Evolutionary conservation across 2,329 filamentous ascomycete genomes (phyloP), one percentile per base, ranked within the genome.

Genomic region (Aspergillus thermomutatus): DNA sequence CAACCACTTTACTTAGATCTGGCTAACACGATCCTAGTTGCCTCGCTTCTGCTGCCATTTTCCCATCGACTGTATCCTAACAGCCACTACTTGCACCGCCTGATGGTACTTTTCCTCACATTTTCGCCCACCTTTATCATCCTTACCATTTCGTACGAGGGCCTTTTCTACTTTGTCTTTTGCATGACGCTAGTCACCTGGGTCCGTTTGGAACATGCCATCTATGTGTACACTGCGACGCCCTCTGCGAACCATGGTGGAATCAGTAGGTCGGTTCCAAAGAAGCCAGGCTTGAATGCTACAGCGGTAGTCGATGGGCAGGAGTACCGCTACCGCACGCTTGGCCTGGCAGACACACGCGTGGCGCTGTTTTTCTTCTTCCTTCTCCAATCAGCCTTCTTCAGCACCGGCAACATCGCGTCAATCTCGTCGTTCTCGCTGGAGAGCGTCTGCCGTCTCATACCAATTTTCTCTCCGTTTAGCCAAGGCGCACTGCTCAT

Each of bases 61-160:
- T 80, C 89, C n/a, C 90, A 97, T 72, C 84, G 87, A 23, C 68
- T 95, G 1, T 87, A 90, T 62, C 88, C 91, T 1, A 94, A 91
- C 71, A 88, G 82, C 64, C 87, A 97, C 75, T 97, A 97, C 73
- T 84, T 97, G 64, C 92, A 97, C 72, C 87, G 92, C 25, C 80
- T 99, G 3, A 83, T 92, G 63, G 85, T 96, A 65, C 87, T 97
- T 53, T 99, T 97, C 77, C 81, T 99, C 50, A 90, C 92, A 4
- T 97, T 95, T 71, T 89, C 93, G 0, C 94, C 94, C 0, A 89
- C 89, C 1, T 99, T 97, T 75, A 89, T 99, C 69, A 93, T 99
- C 67, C 84, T 99, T 51, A 96, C 92, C 7, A 97, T 97, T 65
- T 97, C 93, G 0, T 99, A 96, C 76, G 94, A 99, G 74, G 93